Conservation (phyloP, 306 rosid species). For the Acacia acuminata region DNA sequence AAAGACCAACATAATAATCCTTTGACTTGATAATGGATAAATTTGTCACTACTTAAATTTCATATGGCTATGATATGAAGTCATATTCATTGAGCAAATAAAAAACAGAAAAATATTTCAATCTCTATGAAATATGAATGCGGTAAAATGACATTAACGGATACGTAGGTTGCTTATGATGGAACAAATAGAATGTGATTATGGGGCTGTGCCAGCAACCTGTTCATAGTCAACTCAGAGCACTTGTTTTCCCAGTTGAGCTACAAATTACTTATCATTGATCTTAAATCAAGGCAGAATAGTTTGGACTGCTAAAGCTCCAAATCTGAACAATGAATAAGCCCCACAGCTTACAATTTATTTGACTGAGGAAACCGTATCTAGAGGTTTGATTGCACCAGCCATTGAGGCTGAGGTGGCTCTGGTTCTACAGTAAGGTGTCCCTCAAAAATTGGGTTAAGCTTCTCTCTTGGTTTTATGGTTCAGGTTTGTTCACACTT, state of each 20-base stretch:
- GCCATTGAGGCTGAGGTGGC: constrained; percentile 92
- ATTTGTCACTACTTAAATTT: no score
- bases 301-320: constrained; percentile 10
- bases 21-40: no score
- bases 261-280: constrained; percentile 21
- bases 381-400: constrained; percentile 72
- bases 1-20: no score
- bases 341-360: constrained; percentile 23
- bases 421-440: constrained; percentile 91
- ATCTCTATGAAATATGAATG: neutral
- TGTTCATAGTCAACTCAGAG: constrained; percentile 10
- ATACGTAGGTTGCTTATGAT: constrained; percentile 3
- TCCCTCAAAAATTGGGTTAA: constrained; percentile 98
- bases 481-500: no score
- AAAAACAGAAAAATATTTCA: no score
- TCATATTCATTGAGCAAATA: no score
- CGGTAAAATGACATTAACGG: neutral
- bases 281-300: constrained; percentile 9
- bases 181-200: neutral
- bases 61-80: no score
- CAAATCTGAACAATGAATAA: constrained; percentile 32
- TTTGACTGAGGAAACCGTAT: constrained; percentile 13
- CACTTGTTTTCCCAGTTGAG: constrained; percentile 12
- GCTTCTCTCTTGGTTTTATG: no score
- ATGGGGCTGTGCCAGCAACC: neutral